Evolutionary conservation across 495 filamentous ascomycete species (phyloP).

Genomic region (Penicillium silybi): DNA sequence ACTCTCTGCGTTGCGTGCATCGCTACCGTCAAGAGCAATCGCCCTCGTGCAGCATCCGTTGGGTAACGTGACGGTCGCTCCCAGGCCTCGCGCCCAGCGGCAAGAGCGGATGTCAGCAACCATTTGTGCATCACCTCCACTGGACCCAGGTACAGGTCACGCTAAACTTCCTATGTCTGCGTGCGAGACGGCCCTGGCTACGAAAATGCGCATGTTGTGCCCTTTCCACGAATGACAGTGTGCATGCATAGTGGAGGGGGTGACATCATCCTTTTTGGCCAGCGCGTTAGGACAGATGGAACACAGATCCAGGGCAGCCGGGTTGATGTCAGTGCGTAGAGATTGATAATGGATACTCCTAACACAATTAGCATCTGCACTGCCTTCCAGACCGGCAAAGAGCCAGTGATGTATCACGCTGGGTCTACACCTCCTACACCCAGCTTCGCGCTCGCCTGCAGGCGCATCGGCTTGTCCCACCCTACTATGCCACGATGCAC

Average conservation of each 20-base stretch:
- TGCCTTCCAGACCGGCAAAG: neutral
- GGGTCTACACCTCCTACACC: conserved; percentile 1
- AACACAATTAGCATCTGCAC: neutral
- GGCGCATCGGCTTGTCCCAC: neutral
- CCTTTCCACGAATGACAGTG: neutral
- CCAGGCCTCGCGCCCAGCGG: conserved; percentile 6
- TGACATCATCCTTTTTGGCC: conserved; percentile 3
- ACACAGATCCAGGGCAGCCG: neutral
- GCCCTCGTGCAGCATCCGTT: conserved; percentile 4
- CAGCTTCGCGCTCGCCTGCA: conserved; percentile 3
- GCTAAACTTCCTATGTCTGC: neutral
- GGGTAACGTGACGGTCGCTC: conserved; percentile 4
- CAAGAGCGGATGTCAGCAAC: conserved; percentile 15
- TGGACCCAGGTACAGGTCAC: neutral
- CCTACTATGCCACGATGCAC: neutral
- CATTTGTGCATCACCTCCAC: conserved; percentile 7
- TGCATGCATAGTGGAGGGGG: neutral
- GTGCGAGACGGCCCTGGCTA: neutral
- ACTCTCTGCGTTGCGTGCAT: neutral
- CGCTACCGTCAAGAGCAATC: neutral
- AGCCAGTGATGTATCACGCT: conserved; percentile 3
- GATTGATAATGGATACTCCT: conserved; percentile 17
- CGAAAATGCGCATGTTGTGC: neutral
- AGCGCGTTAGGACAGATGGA: neutral
- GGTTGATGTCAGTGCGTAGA: conserved; percentile 4